A percentile compares a stretch with the other conserved stretches of the same genome.
Conservation (phyloP, 768 basidiomycete species). For the Cyclocybe cylindracea region DNA sequence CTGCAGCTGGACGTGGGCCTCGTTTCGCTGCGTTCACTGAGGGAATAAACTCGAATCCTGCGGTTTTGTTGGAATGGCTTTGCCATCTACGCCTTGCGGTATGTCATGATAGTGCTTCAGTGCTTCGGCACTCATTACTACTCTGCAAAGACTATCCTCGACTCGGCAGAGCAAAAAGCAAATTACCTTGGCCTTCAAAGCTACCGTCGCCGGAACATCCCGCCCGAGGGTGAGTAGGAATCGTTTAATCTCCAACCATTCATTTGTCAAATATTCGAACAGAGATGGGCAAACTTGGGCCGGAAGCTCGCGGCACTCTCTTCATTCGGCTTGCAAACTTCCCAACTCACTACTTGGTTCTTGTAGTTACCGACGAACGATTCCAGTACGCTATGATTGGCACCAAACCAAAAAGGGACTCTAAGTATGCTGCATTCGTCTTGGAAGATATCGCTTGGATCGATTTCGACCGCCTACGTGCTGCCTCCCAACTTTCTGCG, state of each 20-base stretch:
- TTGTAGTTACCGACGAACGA: conserved; percentile 76
- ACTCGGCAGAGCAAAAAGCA: conserved; percentile 84
- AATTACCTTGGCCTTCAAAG: conserved; percentile 80
- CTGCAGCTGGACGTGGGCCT: conserved; percentile 71
- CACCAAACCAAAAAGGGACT: conserved; percentile 53
- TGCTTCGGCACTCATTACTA: background rate
- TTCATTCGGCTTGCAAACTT: conserved; percentile 81
- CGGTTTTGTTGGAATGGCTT: conserved; percentile 55
- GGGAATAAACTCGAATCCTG: conserved; percentile 70
- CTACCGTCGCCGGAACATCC: conserved; percentile 69
- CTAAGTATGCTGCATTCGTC: conserved; percentile 58
- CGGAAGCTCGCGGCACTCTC: conserved; percentile 57
- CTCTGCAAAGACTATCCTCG: conserved; percentile 70
- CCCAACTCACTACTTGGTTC: conserved; percentile 80
- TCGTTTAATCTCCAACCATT: background rate
- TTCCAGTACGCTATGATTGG: conserved; percentile 84
- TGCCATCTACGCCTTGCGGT: conserved; percentile 65
- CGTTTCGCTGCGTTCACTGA: conserved; percentile 60
- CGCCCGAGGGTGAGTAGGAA: conserved; percentile 52
- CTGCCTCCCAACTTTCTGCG: conserved; percentile 31
- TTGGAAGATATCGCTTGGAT: conserved; percentile 84
- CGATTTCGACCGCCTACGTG: conserved; percentile 67
- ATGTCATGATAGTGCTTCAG: conserved; percentile 21
- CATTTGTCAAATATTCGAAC: conserved; percentile 2
- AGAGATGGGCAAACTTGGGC: conserved; percentile 77